Base-by-base conservation (phyloP, 2,329 filamentous ascomycete genomes). In the Bipolaris sorokiniana region DNA sequence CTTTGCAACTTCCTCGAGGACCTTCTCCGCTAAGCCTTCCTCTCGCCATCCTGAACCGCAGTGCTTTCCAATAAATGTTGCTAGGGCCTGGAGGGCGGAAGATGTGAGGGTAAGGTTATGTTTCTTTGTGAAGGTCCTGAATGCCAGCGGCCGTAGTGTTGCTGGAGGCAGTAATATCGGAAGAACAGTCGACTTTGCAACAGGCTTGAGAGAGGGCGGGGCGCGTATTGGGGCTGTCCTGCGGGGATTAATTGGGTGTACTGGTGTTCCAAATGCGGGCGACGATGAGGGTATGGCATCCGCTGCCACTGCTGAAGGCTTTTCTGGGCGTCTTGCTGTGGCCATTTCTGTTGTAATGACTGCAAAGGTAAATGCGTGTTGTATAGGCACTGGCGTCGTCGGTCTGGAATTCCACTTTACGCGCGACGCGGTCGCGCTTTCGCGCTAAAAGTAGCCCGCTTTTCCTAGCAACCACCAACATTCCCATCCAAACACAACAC, bases 41-140 rank as follows among this genome's bases (percentile, higher is more conserved):
- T 98, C 93, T 68, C 94, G 87, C 95, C 95, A 99, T 88, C 88
- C 92, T 55, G 93, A 93, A 33, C 95, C 95, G 75, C 95, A 99
- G 76, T 97, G 90, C 66, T 91, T 89, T 10, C 95, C 96, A 51
- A 99, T 90, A 75, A 99, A 99, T 1, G 86, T 84, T 18, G 95
- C 93, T 31, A 99, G 83, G 45, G 90, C 86, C 75, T 94, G 88
- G 5, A 99, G 81, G 0, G 95, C 92, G 0, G 92, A 87, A 0
- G 94, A 95, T 7, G 91, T 93, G 51, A 99, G 86, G 0, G 93
- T 98, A 54, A 99, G 82, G 67, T 94, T 96, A 78, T 99, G 92
- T 73, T 98, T 99, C 77, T 97, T 97, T 1, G 95, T 99, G 65
- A 99, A 96, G 0, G 91, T 96, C 45, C 95, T 88, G 72, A 99